phyloP scores from a whole-genome alignment of 2,329 filamentous ascomycete species.

The Lithohypha guttulata region DNA sequence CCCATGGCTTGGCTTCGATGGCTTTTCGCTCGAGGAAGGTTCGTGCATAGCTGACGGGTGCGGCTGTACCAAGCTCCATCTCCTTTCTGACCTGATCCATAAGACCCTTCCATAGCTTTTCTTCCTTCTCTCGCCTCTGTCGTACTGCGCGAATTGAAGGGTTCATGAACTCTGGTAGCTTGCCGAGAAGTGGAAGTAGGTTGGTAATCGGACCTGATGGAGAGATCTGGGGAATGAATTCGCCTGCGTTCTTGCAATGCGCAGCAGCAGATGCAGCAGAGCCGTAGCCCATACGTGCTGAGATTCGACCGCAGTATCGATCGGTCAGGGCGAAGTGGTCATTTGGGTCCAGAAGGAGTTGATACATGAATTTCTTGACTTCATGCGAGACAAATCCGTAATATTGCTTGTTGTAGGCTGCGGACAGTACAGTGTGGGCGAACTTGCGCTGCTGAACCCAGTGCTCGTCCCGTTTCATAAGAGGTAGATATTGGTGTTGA shows the following conservation, averaged over 20 bases:
- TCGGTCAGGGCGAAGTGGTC: conserved; percentile 23
- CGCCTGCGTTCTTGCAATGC: conserved; percentile 23
- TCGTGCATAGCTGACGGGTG: conserved; percentile 19
- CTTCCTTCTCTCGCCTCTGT: conserved; percentile 23
- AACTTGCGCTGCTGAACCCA: conserved; percentile 24
- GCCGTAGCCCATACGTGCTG: conserved; percentile 21
- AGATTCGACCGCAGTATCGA: conserved; percentile 21
- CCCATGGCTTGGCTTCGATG: conserved; percentile 16
- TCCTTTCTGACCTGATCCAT: conserved; percentile 20
- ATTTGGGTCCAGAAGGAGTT: conserved; percentile 21
- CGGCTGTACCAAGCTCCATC: conserved; percentile 19
- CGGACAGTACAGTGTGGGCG: conserved; percentile 22
- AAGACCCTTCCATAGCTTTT: conserved; percentile 23
- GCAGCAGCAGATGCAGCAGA: conserved; percentile 20
- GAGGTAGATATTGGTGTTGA: conserved; percentile 22
- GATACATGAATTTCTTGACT: conserved; percentile 22
- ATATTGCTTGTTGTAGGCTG: conserved; percentile 22
- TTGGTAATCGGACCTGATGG: conserved; percentile 23
- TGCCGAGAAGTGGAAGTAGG: conserved; percentile 20
- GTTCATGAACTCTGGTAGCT: conserved; percentile 22
- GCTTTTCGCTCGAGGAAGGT: conserved; percentile 22
- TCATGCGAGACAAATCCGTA: conserved; percentile 22
- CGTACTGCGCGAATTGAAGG: conserved; percentile 19
- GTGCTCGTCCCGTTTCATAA: conserved; percentile 18
- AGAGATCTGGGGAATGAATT: conserved; percentile 24